A percentile compares a stretch with the other conserved stretches of the same genome.
phyloP scores from a whole-genome alignment of 2,329 filamentous ascomycete genomes.

The Ophiocordyceps camponoti-saundersi region DNA sequence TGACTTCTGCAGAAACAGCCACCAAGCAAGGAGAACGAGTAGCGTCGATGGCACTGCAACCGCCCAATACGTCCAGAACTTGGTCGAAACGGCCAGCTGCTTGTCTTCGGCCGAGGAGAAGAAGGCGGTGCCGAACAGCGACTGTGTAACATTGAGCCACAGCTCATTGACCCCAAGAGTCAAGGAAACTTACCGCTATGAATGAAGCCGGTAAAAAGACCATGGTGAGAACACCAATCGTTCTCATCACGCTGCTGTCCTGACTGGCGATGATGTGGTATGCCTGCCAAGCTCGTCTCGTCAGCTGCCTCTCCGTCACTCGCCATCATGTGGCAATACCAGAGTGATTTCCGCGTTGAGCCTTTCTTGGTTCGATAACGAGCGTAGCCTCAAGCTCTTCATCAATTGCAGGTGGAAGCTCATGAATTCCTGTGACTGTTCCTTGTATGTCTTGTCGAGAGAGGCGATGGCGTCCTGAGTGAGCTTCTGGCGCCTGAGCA shows the following conservation, averaged over 20 bases:
- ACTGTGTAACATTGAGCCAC: too few relatives aligned
- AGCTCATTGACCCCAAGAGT: too few relatives aligned
- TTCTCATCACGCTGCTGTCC: not conserved
- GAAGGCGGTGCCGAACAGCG: not conserved
- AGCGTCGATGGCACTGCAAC: not conserved
- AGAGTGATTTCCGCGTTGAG: not conserved
- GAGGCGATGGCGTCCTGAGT: not conserved
- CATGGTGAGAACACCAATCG: not conserved
- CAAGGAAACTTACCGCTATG: not conserved
- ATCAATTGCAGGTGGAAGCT: not conserved
- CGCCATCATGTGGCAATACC: not conserved
- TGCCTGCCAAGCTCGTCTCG: not conserved
- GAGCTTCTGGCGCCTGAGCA: not conserved
- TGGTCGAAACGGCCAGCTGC: not conserved
- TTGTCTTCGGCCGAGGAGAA: not conserved
- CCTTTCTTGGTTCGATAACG: not conserved
- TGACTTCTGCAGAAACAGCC: not conserved
- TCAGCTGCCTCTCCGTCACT: not conserved
- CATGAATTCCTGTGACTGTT: not conserved
- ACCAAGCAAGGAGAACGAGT: not conserved
- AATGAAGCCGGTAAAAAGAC: not conserved
- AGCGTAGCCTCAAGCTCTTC: not conserved
- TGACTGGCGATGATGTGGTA: not conserved
- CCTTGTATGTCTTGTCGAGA: not conserved
- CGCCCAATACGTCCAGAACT: constrained; percentile 1